Base-by-base conservation (phyloP, 768 basidiomycete genomes). In the Plicaturopsis crispa region DNA sequence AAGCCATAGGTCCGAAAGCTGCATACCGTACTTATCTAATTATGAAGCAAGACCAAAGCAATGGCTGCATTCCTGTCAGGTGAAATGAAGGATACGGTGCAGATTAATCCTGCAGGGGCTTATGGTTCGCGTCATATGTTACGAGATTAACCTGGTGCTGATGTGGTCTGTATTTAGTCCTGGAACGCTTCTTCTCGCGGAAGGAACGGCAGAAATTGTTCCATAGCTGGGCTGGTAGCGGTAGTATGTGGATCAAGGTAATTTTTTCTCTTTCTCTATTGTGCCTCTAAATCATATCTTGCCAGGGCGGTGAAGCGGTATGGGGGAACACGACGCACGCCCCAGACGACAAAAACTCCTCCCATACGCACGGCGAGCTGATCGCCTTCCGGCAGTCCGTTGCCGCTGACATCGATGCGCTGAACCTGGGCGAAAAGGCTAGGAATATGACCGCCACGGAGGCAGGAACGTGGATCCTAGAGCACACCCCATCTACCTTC, bases 51-150 rank as follows among this genome's bases (percentile, higher is more conserved):
- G 87, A 72, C 87, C 1, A 99, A 97, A 64, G 86, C 93, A 0
- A 92, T 97, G 88, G 61, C 92, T 0, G 93, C 96, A 0, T 89
- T 97, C 55, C 65, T 97, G 28, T 91, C 88, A 0, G 94, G 94
- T 8, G 94, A 98, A 61, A 96, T 97, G 81, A 83, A 84, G 54
- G 89, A 94, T 48, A 93, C 90, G 0, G 87, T 90, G 4, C 78
- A 88, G 52, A 70, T 92, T 63, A 79, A 84, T 52, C 83, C 83
- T 11, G 84, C 81, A 11, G 87, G 83, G 12, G 76, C 80, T 35
- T 85, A 87, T 54, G 80, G 81, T 81, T 35, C 20, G 66, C 45
- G 6, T 14, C 14, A 14, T 24, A 16, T 33, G 31, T 18, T 19
- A 16, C 26, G 14, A n/a, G 17, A 12, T 6, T 13, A 19, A 34